Evolutionary conservation across 2,329 filamentous ascomycete genomes (phyloP).

Genomic region (Penicillium janthinellum): DNA sequence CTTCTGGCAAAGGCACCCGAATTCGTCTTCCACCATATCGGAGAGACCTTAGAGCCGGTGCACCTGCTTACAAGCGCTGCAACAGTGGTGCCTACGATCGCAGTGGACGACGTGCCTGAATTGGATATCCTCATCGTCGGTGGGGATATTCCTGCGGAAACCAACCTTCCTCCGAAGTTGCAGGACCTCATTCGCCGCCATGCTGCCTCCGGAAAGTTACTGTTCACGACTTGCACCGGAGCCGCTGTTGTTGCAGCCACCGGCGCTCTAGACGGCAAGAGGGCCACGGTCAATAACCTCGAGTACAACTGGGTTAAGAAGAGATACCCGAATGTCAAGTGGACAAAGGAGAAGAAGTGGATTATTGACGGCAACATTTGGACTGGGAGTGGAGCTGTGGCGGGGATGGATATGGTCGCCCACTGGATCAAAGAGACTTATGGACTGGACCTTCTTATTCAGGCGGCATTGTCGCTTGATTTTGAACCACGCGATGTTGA

Average conservation of each 20-base stretch:
- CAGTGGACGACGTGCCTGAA: constrained; percentile 40
- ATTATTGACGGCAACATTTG: constrained; percentile 51
- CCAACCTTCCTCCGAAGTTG: neutral
- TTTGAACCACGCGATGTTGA: constrained; percentile 42
- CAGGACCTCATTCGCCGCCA: constrained; percentile 38
- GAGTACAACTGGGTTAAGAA: constrained; percentile 25
- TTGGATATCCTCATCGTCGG: constrained; percentile 37
- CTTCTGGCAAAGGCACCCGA: constrained; percentile 29
- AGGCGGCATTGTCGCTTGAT: constrained; percentile 32
- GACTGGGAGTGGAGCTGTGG: constrained; percentile 50
- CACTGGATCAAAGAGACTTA: constrained; percentile 44
- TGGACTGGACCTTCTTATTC: constrained; percentile 32
- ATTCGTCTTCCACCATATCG: constrained; percentile 41
- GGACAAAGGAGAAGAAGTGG: constrained; percentile 50
- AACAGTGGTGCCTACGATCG: constrained; percentile 33
- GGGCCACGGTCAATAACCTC: neutral
- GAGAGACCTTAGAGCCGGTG: constrained; percentile 34
- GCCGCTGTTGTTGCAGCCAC: constrained; percentile 25
- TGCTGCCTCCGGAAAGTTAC: constrained; percentile 38
- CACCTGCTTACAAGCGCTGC: constrained; percentile 19
- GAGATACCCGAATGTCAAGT: constrained; percentile 46
- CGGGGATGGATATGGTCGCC: constrained; percentile 51
- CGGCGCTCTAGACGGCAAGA: constrained; percentile 47
- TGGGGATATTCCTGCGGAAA: neutral
- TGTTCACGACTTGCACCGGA: constrained; percentile 26